These are phyloP conservation scores for Lichenothelia convexa DNA, from an alignment of 495 filamentous ascomycete species.

Conservation along the genomic window DNA sequence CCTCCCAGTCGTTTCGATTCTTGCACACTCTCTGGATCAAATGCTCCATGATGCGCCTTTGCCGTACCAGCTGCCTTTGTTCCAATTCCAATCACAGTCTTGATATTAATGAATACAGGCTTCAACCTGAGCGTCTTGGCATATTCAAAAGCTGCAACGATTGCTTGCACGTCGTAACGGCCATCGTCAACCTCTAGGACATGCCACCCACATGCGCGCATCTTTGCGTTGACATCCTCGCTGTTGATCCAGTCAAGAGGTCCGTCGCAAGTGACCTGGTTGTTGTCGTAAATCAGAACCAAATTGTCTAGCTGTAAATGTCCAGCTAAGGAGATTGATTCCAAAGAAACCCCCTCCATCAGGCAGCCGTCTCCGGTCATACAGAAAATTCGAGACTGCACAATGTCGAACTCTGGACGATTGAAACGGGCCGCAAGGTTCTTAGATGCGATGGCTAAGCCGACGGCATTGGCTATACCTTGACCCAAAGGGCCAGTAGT, in stretches of 20 bases:
- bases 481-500: slow-evolving; percentile 3
- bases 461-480: slow-evolving; percentile 3
- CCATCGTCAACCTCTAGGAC: slow-evolving; percentile 3
- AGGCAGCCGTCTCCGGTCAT: slow-evolving; percentile 3
- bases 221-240: slow-evolving; percentile 4
- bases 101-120: slow-evolving; percentile 2
- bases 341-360: slow-evolving; percentile 1
- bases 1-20: not conserved
- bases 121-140: not conserved
- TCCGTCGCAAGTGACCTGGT: slow-evolving; percentile 9
- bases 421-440: slow-evolving; percentile 3
- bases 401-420: not conserved
- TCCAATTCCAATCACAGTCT: slow-evolving; percentile 1
- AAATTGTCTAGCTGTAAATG: slow-evolving; percentile 1
- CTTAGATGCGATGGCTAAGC: slow-evolving; percentile 1
- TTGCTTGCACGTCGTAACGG: not conserved
- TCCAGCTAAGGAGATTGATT: slow-evolving; percentile 2
- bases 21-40: slow-evolving; percentile 1
- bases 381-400: slow-evolving; percentile 1
- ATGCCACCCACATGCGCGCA: slow-evolving; percentile 3
- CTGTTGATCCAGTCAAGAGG: slow-evolving; percentile 1
- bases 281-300: slow-evolving; percentile 4
- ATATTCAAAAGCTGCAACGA: not conserved
- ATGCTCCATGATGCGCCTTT: not conserved
- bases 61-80: not conserved